Base-by-base conservation (phyloP, 257 asterid species). In the Solanum pinnatisectum region DNA sequence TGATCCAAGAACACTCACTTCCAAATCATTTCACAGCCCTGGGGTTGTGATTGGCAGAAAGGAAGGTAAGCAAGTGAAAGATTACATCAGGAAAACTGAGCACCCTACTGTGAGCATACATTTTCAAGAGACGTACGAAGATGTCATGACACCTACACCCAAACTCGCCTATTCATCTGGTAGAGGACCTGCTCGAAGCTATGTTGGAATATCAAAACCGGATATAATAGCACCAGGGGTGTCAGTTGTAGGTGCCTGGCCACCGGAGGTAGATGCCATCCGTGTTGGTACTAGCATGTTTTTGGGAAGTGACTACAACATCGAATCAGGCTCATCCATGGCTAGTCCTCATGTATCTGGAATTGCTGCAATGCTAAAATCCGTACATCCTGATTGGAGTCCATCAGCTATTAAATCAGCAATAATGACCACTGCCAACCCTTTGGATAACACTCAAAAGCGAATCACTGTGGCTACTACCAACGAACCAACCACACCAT, bases 381-480 rank as follows among this genome's bases (percentile, higher is more conserved):
- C 89, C 0, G 91, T 90, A 6, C 93, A 89, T n/a, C 92, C 92
- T 0, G 93, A 92, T n/a, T 92, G 90, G 94, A 92, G 93, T 74
- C 93, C 92, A 0, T 90, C 93, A 1, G 92, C 94, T 5, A 88
- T 92, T 23, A 87, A 91, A 5, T 92, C 94, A 0, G 94, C 93
- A 70, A 88, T 92, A 90, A 39, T 88, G 23, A 92, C 92, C 5
- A 92, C 92, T 1, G 93, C 94, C 0, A 87, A 89, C 22, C 89
- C 86, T 23, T 33, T 87, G 8, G 94, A 92, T 36, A 90, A 88
- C 25, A 90, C 90, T 2, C 35, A 72, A 2, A 20, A 71, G 25
- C n/a, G 1, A 71, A 71, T 71, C 40, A 71, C 2, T 3, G 77
- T 3, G 6, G 23, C 40, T 15, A 35, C 10, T 32, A 71, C 40